Conservation (phyloP, 306 rosid species). For the Quercus bicolor region DNA sequence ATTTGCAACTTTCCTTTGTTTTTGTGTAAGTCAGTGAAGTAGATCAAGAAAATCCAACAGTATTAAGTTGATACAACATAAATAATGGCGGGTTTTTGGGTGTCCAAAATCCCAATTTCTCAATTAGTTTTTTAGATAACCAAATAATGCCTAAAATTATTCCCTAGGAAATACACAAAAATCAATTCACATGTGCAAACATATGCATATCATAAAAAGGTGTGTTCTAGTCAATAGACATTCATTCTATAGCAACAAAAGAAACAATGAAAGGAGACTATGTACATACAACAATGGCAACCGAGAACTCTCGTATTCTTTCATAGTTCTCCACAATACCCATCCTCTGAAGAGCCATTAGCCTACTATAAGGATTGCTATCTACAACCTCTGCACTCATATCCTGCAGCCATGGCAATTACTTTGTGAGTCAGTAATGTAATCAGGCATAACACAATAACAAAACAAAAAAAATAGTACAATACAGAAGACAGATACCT, state of each 20-base stretch:
- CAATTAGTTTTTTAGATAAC: not conserved
- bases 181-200: not conserved
- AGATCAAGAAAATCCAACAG: not conserved
- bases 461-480: not conserved
- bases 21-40: not conserved
- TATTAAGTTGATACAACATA: not conserved
- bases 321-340: slow-evolving; percentile 93
- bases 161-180: not conserved
- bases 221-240: not conserved
- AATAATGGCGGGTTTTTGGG: not conserved
- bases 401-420: slow-evolving; percentile 55
- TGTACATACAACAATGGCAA: slow-evolving; percentile 93
- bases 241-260: not conserved
- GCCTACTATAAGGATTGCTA: slow-evolving; percentile 96
- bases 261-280: slow-evolving; percentile 32
- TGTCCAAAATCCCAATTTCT: not conserved
- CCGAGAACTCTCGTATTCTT: slow-evolving; percentile 87
- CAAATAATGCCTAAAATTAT: not conserved
- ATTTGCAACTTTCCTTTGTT: not conserved
- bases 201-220: not conserved
- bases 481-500: slow-evolving; percentile 44
- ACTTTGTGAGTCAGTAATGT: not conserved
- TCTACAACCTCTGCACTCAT: slow-evolving; percentile 96
- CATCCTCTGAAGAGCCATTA: slow-evolving; percentile 99
- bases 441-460: not conserved